phyloP scores from a whole-genome alignment of 805 yeast genomes.

The Cyberlindnera maclurae region DNA sequence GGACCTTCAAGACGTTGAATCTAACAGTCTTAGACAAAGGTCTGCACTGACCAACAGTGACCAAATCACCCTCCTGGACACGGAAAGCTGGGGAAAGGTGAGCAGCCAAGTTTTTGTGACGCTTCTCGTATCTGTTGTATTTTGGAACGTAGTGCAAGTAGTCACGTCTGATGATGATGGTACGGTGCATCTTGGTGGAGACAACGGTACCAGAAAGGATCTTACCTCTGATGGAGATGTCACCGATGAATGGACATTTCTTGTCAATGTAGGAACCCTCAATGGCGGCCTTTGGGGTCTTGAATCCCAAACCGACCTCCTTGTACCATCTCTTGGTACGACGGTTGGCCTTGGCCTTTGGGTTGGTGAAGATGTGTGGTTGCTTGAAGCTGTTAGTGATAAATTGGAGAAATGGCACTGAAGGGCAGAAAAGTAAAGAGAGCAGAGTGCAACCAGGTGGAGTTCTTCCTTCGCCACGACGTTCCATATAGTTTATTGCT shows the following conservation, averaged over 20 bases:
- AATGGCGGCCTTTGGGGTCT: slow-evolving; percentile 98
- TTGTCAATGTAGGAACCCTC: slow-evolving; percentile 99
- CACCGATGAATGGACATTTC: slow-evolving; percentile 99
- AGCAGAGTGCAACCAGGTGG: too few relatives aligned
- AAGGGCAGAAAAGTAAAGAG: too few relatives aligned
- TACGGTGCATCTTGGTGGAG: slow-evolving; percentile 99
- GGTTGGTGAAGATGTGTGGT: slow-evolving; percentile 99
- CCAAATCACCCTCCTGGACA: slow-evolving; percentile 97
- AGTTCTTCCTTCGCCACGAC: too few relatives aligned
- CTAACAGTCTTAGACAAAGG: slow-evolving; percentile 99
- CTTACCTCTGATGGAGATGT: slow-evolving; percentile 98
- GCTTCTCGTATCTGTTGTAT: slow-evolving; percentile 99
- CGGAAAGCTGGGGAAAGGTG: slow-evolving; percentile 99
- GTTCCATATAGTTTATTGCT: too few relatives aligned
- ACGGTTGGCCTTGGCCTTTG: slow-evolving; percentile 98
- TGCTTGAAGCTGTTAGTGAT: slow-evolving; percentile 46
- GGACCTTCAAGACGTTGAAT: slow-evolving; percentile 97
- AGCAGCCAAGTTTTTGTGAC: slow-evolving; percentile 99
- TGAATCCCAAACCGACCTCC: slow-evolving; percentile 99
- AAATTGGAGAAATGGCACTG: background rate
- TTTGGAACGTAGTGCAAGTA: slow-evolving; percentile 99
- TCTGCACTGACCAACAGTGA: slow-evolving; percentile 99
- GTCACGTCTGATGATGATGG: slow-evolving; percentile 99
- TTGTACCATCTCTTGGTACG: slow-evolving; percentile 99
- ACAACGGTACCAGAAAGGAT: slow-evolving; percentile 99